Conservation (phyloP, 345 rosid species). For the Xanthoceras sorbifolium region DNA sequence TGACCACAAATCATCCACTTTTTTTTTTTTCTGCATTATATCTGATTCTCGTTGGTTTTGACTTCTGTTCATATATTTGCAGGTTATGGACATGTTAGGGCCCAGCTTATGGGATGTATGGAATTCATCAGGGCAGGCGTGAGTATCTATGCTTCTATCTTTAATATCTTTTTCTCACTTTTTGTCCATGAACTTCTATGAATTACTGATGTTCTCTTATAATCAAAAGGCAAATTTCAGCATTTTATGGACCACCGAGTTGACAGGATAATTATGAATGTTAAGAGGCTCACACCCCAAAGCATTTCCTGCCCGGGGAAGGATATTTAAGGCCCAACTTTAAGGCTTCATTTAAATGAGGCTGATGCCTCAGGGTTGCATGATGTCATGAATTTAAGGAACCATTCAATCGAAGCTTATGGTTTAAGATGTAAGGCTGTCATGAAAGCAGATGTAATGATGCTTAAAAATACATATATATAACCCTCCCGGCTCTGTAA, state of each 20-base stretch:
- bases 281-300: background rate
- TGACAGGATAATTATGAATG: slow-evolving; percentile 1
- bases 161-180: background rate
- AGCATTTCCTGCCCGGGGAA: slow-evolving; percentile 12
- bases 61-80: slow-evolving; percentile 17
- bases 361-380: background rate
- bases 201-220: slow-evolving; percentile 23
- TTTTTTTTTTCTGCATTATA: slow-evolving; percentile 19
- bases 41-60: slow-evolving; percentile 26
- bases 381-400: background rate
- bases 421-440: background rate
- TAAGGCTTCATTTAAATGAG: slow-evolving; percentile 5
- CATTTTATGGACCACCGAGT: background rate
- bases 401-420: background rate
- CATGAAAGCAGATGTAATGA: background rate
- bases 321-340: slow-evolving; percentile 1
- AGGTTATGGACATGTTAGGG: slow-evolving; percentile 99
- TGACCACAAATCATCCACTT: slow-evolving; percentile 13
- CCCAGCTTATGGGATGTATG: slow-evolving; percentile 99
- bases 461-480: too few relatives aligned
- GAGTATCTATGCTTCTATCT: slow-evolving; percentile 40
- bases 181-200: background rate
- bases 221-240: background rate
- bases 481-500: too few relatives aligned
- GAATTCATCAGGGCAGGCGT: slow-evolving; percentile 95